Evolutionary conservation across 2,329 filamentous ascomycete species (phyloP).

Genomic region (Pleochaeta shiraiana): DNA sequence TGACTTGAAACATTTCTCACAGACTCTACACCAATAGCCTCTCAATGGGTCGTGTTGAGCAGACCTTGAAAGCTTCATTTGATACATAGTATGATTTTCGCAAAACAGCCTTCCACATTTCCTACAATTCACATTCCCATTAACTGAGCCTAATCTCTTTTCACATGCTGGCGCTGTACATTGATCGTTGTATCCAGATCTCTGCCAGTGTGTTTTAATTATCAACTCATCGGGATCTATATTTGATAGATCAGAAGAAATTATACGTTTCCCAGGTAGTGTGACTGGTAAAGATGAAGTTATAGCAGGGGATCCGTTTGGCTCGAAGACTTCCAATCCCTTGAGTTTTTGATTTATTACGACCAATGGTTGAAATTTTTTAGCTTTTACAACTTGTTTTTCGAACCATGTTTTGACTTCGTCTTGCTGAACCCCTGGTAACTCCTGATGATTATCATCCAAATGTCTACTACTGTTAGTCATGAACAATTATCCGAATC

Average conservation of each 20-base stretch:
- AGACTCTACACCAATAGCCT: constrained; percentile 85
- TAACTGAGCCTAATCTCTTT: constrained; percentile 54
- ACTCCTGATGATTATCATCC: constrained; percentile 50
- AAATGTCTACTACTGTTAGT: constrained; percentile 32
- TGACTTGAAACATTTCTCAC: constrained; percentile 98
- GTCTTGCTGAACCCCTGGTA: constrained; percentile 50
- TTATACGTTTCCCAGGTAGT: constrained; percentile 18
- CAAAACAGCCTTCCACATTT: constrained; percentile 89
- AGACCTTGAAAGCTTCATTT: constrained; percentile 88
- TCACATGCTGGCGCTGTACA: constrained; percentile 81
- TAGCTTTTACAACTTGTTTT: constrained; percentile 52
- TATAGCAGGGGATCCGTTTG: constrained; percentile 34
- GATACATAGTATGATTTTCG: constrained; percentile 97
- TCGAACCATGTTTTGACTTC: constrained; percentile 66
- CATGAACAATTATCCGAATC: constrained; percentile 11
- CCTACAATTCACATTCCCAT: constrained; percentile 77
- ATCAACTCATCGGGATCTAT: constrained; percentile 77
- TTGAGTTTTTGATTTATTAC: constrained; percentile 57
- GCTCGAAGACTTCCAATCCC: constrained; percentile 53
- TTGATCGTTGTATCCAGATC: constrained; percentile 45
- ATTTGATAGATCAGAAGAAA: constrained; percentile 16
- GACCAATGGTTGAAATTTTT: constrained; percentile 51
- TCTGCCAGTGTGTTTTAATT: constrained; percentile 75
- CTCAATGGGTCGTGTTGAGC: constrained; percentile 77
- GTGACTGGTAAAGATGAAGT: constrained; percentile 16